These are phyloP conservation scores for Kwoniella pini DNA, from an alignment of 768 basidiomycete genomes.

Conservation along the genomic window DNA sequence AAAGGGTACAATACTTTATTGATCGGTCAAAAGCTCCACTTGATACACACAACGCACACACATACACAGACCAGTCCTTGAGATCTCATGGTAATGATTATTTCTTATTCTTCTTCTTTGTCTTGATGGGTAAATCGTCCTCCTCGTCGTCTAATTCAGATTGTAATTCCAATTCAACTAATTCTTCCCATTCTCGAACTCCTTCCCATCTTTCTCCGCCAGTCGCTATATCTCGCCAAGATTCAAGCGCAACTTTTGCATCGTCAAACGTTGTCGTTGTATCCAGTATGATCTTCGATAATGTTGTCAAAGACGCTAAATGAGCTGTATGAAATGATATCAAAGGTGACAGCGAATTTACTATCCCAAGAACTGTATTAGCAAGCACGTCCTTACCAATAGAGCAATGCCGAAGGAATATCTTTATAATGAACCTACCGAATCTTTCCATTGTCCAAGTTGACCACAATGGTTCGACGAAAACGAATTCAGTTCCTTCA, in stretches of 20 bases:
- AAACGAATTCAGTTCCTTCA: slow-evolving; percentile 24
- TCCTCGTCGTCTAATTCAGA: slow-evolving; percentile 21
- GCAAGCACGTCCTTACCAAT: too few relatives aligned
- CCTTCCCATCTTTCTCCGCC: slow-evolving; percentile 34
- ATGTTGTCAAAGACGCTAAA: slow-evolving; percentile 20
- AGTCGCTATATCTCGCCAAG: slow-evolving; percentile 33
- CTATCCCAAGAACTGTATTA: too few relatives aligned
- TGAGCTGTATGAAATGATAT: slow-evolving; percentile 31
- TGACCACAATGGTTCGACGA: slow-evolving; percentile 39
- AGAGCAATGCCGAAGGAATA: too few relatives aligned
- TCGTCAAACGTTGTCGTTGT: slow-evolving; percentile 38
- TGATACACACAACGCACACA: slow-evolving; percentile 4
- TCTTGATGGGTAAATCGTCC: slow-evolving; percentile 15
- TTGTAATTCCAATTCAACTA: slow-evolving; percentile 36
- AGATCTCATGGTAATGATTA: slow-evolving; percentile 3
- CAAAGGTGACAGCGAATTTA: slow-evolving; percentile 35
- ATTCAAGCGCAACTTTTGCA: slow-evolving; percentile 37
- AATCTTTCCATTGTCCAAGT: slow-evolving; percentile 47
- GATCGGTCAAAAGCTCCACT: too few relatives aligned
- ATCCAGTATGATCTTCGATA: slow-evolving; percentile 22
- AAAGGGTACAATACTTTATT: too few relatives aligned
- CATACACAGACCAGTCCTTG: slow-evolving; percentile 4
- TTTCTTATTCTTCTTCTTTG: slow-evolving; percentile 25
- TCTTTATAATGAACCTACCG: slow-evolving; percentile 36
- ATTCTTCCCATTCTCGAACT: slow-evolving; percentile 44